These are phyloP conservation scores for Bisporella sp. DNA, from an alignment of 2,329 filamentous ascomycete species.

Conservation along the genomic window DNA sequence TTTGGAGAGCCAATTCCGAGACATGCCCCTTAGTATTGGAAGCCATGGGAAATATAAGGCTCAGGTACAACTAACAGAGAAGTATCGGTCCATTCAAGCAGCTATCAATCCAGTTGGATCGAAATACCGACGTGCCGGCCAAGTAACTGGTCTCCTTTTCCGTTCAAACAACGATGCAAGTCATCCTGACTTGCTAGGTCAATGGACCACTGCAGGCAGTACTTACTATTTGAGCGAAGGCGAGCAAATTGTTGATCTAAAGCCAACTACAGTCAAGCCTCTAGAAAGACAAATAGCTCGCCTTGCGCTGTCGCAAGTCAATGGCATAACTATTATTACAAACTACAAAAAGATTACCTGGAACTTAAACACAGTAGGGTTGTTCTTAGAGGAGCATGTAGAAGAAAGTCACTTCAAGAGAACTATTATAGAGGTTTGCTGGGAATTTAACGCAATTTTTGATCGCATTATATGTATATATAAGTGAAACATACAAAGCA, in stretches of 20 bases:
- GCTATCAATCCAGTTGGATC: slow-evolving; percentile 2
- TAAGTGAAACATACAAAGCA: no score
- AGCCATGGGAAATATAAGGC: no score
- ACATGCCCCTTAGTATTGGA: no score
- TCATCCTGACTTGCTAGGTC: slow-evolving; percentile 9
- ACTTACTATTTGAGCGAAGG: slow-evolving; percentile 5
- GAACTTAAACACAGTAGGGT: no score
- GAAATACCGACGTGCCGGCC: slow-evolving; percentile 4
- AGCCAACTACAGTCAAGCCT: slow-evolving; percentile 1
- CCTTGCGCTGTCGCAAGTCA: slow-evolving; percentile 3
- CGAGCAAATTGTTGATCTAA: slow-evolving; percentile 8
- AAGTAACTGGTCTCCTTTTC: slow-evolving; percentile 10
- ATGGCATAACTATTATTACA: slow-evolving; percentile 5
- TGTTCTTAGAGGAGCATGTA: no score
- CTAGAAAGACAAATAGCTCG: not conserved
- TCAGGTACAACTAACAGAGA: no score
- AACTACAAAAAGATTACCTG: no score
- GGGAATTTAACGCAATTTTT: no score
- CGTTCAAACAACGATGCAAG: slow-evolving; percentile 1
- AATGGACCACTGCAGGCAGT: slow-evolving; percentile 7
- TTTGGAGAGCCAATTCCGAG: no score
- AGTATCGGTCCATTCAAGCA: slow-evolving; percentile 7
- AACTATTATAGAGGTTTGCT: no score
- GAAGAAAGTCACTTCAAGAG: no score
- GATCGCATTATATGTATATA: no score